Percentiles rank a stretch among this genome's conserved stretches.
Conservation (phyloP, 2,329 filamentous ascomycete species). For the Didymella glomerata region DNA sequence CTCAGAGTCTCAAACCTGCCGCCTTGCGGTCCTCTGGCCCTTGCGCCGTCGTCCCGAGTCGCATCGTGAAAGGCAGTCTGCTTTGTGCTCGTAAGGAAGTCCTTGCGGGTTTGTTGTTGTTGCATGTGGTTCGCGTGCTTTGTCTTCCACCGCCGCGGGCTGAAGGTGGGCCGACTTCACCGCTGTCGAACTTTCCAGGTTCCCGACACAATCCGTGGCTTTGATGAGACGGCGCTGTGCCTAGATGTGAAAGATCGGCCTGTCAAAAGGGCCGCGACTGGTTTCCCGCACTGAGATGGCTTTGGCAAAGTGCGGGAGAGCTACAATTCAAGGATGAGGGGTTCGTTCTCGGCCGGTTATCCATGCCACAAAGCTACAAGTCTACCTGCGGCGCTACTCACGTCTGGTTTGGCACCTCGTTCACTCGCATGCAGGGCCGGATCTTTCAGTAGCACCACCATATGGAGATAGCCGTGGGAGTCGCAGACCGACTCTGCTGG, state of each 20-base stretch:
- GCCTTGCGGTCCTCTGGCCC: conserved; percentile 29
- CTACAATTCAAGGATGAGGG: conserved; percentile 37
- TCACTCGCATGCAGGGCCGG: conserved; percentile 43
- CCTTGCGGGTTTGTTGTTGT: conserved; percentile 23
- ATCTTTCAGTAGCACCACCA: conserved; percentile 13
- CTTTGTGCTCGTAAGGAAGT: conserved; percentile 20
- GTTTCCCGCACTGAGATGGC: conserved; percentile 26
- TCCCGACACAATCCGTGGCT: conserved; percentile 37
- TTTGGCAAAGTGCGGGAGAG: conserved; percentile 43
- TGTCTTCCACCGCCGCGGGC: conserved; percentile 33
- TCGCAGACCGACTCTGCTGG: conserved; percentile 4
- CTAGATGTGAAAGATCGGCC: conserved; percentile 29
- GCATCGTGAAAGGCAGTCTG: conserved; percentile 13
- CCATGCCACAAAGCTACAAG: conserved; percentile 36
- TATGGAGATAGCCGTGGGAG: neutral
- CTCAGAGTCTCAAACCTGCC: conserved; percentile 39
- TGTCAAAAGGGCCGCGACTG: conserved; percentile 34
- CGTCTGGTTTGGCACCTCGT: conserved; percentile 37
- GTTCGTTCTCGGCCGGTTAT: conserved; percentile 37
- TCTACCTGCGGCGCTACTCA: conserved; percentile 43
- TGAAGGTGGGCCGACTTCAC: conserved; percentile 37
- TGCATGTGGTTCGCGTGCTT: conserved; percentile 36
- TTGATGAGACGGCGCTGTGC: conserved; percentile 29
- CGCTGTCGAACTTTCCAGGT: conserved; percentile 37
- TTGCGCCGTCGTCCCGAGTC: conserved; percentile 20